Percentiles rank a stretch among this genome's conserved stretches.
phyloP scores from a whole-genome alignment of 2,329 filamentous ascomycete species.

The Clarireedia hainanense region DNA sequence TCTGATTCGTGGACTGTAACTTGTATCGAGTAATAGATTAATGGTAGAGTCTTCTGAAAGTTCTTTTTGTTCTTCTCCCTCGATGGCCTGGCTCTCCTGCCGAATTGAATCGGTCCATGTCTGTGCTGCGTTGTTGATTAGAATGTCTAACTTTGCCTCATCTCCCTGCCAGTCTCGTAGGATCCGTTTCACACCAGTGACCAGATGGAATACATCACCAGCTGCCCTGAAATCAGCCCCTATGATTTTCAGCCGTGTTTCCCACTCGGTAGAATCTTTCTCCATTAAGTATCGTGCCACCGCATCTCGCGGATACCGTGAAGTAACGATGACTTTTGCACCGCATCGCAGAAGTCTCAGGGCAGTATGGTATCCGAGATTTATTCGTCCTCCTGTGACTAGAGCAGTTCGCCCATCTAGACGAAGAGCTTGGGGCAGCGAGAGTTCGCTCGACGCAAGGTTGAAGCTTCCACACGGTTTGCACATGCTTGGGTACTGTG shows the following conservation, averaged over 20 bases:
- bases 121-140: slow-evolving; percentile 18
- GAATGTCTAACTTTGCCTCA: slow-evolving; percentile 11
- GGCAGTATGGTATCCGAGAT: slow-evolving; percentile 14
- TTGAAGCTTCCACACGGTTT: slow-evolving; percentile 15
- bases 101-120: slow-evolving; percentile 14
- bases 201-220: not conserved
- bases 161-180: not conserved
- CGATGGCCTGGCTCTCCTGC: slow-evolving; percentile 8
- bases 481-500: slow-evolving; percentile 13
- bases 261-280: slow-evolving; percentile 7
- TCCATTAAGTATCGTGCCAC: slow-evolving; percentile 10
- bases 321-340: slow-evolving; percentile 13
- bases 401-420: slow-evolving; percentile 11
- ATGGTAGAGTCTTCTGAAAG: not conserved
- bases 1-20: not conserved
- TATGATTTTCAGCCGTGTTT: slow-evolving; percentile 5
- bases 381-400: slow-evolving; percentile 14
- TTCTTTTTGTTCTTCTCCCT: slow-evolving; percentile 2
- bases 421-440: slow-evolving; percentile 11
- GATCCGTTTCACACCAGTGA: not conserved
- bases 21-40: not conserved
- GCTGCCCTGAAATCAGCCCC: slow-evolving; percentile 6
- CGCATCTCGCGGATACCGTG: slow-evolving; percentile 15
- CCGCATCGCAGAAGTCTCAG: slow-evolving; percentile 13
- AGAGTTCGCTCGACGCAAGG: slow-evolving; percentile 12